Base-by-base conservation (phyloP, 768 basidiomycete genomes). In the Leccinum sublutescens region DNA sequence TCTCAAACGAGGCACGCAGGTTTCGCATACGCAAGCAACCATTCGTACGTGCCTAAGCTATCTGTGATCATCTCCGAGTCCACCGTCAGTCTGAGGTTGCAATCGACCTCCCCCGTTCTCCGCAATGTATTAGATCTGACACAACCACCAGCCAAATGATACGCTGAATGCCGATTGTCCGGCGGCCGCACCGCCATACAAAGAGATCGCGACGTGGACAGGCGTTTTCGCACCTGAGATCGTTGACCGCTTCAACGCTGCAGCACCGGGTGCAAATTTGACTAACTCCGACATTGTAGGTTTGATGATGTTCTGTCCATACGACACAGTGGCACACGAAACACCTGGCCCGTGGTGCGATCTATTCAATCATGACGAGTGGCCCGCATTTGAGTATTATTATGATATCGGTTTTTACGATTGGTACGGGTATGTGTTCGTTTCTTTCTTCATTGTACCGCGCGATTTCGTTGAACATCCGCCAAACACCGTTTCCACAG, bases 361-460 rank as follows among this genome's bases (percentile, higher is more conserved):
- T 4, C 67, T 92, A 6, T 94, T 95, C 71, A 75, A 75, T 0
- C 47, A 65, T 12, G 72, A 77, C 0, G 91, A 92, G 45, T 93
- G 87, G 68, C 73, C 72, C 9, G 78, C 77, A 1, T 87, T 84
- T 63, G 89, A 87, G 64, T 91, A 91, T 67, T 75, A 74, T 38
- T 79, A 79, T 5, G 91, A 93, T 65, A 72, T 94, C 14, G 79
- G 82, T 62, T 87, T 92, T 69, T 94, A 83, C 68, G 93, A 94
- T 66, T 76, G 78, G 15, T 88, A 83, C 9, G 89, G 90, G 85
- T 50, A 40, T 40, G 38, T 40, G 38, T 40, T 40, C 38, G 3
- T n/a, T 40, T 17, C 38, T 40, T 40, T 40, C 38, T 40, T 40
- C 0, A 15, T 43, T 4, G n/a, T 43, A 43, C 40, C 9, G 0